These are phyloP conservation scores for Exserohilum rostratum DNA, from an alignment of 2,329 filamentous ascomycete species.

Conservation along the genomic window DNA sequence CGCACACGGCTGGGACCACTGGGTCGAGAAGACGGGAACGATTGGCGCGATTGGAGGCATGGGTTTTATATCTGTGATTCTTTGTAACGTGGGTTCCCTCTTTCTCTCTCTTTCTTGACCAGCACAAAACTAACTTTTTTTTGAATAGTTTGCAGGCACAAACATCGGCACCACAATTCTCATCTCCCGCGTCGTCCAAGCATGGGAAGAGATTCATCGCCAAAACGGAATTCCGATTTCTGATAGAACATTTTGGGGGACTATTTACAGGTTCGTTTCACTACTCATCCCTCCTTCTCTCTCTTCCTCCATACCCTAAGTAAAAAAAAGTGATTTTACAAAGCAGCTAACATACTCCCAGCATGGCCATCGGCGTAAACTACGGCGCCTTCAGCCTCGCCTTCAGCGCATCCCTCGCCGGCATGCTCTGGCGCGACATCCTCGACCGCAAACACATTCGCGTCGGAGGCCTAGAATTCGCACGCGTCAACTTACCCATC, in stretches of 20 bases:
- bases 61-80: conserved; percentile 72
- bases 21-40: conserved; percentile 72
- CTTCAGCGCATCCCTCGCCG: conserved; percentile 74
- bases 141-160: conserved; percentile 77
- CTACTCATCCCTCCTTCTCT: too few species aligned
- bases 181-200: conserved; percentile 71
- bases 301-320: too few species aligned
- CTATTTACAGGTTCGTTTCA: conserved; percentile 63
- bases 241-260: conserved; percentile 73
- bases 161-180: conserved; percentile 80
- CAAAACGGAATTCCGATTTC: conserved; percentile 58
- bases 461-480: conserved; percentile 69
- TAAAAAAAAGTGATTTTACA: too few species aligned
- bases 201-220: conserved; percentile 67
- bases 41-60: conserved; percentile 73
- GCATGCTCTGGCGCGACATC: conserved; percentile 75
- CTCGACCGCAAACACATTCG: conserved; percentile 70
- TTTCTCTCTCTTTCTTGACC: too few species aligned
- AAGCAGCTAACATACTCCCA: neutral
- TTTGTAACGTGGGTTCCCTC: conserved; percentile 71
- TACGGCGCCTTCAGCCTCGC: conserved; percentile 76
- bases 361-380: conserved; percentile 75
- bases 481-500: conserved; percentile 71
- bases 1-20: conserved; percentile 74
- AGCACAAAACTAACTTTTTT: too few species aligned